These are phyloP conservation scores for Dioszegia crocea DNA, from an alignment of 768 basidiomycete species.

Conservation along the genomic window DNA sequence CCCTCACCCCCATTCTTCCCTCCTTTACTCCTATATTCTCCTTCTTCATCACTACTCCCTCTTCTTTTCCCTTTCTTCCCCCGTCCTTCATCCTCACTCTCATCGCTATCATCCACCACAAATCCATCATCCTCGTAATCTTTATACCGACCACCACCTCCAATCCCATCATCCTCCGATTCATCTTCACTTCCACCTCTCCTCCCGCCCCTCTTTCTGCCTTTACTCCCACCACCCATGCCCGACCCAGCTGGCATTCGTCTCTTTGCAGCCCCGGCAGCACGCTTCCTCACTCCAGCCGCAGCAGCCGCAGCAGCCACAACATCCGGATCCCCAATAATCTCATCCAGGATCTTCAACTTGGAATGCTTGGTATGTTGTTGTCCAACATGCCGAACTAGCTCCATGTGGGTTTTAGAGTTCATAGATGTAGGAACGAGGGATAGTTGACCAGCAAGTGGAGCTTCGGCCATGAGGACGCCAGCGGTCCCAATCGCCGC, in stretches of 20 bases:
- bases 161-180: slow-evolving; percentile 13
- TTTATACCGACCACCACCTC: slow-evolving; percentile 5
- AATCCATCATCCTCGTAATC: slow-evolving; percentile 48
- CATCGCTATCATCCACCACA: slow-evolving; percentile 36
- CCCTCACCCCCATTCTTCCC: slow-evolving; percentile 4
- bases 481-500: not conserved
- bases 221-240: slow-evolving; percentile 16
- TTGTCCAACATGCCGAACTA: slow-evolving; percentile 37
- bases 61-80: slow-evolving; percentile 17
- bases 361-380: slow-evolving; percentile 41
- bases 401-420: slow-evolving; percentile 38
- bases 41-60: slow-evolving; percentile 14
- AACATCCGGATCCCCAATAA: slow-evolving; percentile 15
- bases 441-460: slow-evolving; percentile 43
- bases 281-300: slow-evolving; percentile 5
- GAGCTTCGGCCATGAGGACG: slow-evolving; percentile 38
- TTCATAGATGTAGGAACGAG: slow-evolving; percentile 38
- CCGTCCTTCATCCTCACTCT: slow-evolving; percentile 29
- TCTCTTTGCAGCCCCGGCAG: slow-evolving; percentile 1
- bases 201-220: slow-evolving; percentile 5
- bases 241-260: slow-evolving; percentile 8
- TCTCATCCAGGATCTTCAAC: slow-evolving; percentile 37
- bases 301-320: slow-evolving; percentile 18
- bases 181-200: slow-evolving; percentile 11
- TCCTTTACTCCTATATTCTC: not conserved